Base-by-base conservation (phyloP, 2,329 filamentous ascomycete species). In the Teratosphaeria pseudoeucalypti region DNA sequence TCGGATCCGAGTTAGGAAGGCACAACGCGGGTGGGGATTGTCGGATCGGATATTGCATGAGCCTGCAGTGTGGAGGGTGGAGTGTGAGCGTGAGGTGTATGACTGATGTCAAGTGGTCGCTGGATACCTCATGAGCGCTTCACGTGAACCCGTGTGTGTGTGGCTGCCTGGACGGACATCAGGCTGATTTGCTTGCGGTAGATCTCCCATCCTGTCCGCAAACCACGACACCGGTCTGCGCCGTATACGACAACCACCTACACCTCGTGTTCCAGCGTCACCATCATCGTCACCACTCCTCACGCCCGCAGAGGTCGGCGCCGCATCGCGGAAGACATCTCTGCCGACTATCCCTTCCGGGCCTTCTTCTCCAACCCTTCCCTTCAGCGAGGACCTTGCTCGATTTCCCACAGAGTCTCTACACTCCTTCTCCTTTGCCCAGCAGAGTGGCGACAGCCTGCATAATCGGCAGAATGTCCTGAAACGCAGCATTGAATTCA, bases 341-440 rank as follows among this genome's bases (percentile, higher is more conserved):
- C 75, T 79, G 55, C 23, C 57, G 16, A 54, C 34, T 2, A 54
- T 34, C 54, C n/a, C 37, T 34, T 29, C 14, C 52, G 32, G 81
- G 6, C 85, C 87, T 27, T 78, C 81, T 23, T 91, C 90, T 26
- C 90, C 90, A 27, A 83, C 77, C 6, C 69, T 88, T 52, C 78
- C 83, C 62, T 90, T 91, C 70, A 83, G 85, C 69, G 94, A 97
- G 77, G 94, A 99, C 71, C 82, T 99, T 54, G 87, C 86, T 54
- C 87, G 92, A 56, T 99, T 99, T 72, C 92, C 94, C 1, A 90
- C 90, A 67, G 94, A 99, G 72, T 99, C 94, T 6, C 79, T 99
- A 54, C 94, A 99, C 75, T 99, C 94, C 1, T 99, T 99, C 77
- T 97, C 92, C 12, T 99, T 99, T 74, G 90, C 94, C 49, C 90